Evolutionary conservation across 2,329 filamentous ascomycete genomes (phyloP), one percentile per base, ranked within the genome.

Genomic region (Camptophora hylomeconis): DNA sequence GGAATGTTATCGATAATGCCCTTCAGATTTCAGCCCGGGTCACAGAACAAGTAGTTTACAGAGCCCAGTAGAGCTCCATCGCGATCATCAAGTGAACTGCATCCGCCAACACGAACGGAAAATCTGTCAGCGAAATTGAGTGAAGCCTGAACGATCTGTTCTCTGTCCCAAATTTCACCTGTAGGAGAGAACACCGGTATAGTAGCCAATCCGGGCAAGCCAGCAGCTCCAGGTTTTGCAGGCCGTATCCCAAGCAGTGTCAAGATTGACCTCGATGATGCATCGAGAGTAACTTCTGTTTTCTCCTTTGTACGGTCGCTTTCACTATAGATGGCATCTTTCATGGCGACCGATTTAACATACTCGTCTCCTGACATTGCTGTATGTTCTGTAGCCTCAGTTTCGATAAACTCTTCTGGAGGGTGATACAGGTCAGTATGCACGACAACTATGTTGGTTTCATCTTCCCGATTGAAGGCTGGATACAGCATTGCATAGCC

Each of bases 401-500:
- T 8, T 20, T n/a, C 19, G 19, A 8, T n/a, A n/a, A n/a, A 72
- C 44, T 74, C 86, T 51, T 93, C 83, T 0, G 84, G 84, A 2
- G 64, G 48, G 20, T 71, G 67, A 35, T 72, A 74, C 4, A 92
- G 57, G 40, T 94, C 86, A 35, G 67, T 72, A 51, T 94, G 86
- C 1, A 87, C 59, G 1, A 74, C 79, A n/a, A 73, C 72, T 8
- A 92, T 57, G 4, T 69, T 60, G 44, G 60, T 20, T 48, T 65
- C 27, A 51, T 67, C 38, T 57, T 53, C 38, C 2, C 43, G 43
- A 5, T 49, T 33, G 12, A 69, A 61, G 20, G 73, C 70, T 0
- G 87, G 87, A 46, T 93, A 93, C 1, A 92, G 54, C 30, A 81
- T 73, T 42, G 69, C 73, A 54, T 92, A 93, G 8, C 80, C 81